Conservation (phyloP, 129 eudicot genomes). For the Artemisia annua region DNA sequence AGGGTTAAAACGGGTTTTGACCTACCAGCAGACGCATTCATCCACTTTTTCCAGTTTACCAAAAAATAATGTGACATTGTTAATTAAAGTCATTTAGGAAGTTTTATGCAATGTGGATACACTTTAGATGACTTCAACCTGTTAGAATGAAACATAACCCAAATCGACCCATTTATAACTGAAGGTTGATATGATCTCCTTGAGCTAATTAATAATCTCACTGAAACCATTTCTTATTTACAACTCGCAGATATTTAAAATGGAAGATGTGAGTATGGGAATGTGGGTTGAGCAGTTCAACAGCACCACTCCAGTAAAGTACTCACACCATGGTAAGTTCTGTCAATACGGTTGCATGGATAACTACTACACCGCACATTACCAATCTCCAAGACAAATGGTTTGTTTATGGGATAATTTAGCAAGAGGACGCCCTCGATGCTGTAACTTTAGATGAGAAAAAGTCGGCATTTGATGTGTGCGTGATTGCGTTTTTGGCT, state of each 20-base stretch:
- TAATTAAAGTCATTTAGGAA: background rate
- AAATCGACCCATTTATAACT: background rate
- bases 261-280: constrained; percentile 99
- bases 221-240: background rate
- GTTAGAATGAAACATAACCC: background rate
- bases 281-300: constrained; percentile 99
- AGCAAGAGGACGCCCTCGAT: constrained; percentile 69
- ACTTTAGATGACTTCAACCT: background rate
- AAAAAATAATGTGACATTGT: background rate
- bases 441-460: constrained; percentile 66
- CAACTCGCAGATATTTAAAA: constrained; percentile 72
- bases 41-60: background rate
- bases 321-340: constrained; percentile 78
- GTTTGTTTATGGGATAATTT: constrained; percentile 87
- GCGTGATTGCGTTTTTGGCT: constrained; percentile 3
- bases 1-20: constrained; percentile 13
- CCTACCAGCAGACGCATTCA: background rate
- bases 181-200: background rate
- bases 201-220: background rate
- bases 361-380: constrained; percentile 85
- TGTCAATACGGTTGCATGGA: constrained; percentile 93
- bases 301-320: constrained; percentile 61
- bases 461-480: background rate
- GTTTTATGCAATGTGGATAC: constrained; percentile 6
- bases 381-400: constrained; percentile 97